Evolutionary conservation across 352 stramenopile genomes (phyloP).

Genomic region (Detonula confervacea): DNA sequence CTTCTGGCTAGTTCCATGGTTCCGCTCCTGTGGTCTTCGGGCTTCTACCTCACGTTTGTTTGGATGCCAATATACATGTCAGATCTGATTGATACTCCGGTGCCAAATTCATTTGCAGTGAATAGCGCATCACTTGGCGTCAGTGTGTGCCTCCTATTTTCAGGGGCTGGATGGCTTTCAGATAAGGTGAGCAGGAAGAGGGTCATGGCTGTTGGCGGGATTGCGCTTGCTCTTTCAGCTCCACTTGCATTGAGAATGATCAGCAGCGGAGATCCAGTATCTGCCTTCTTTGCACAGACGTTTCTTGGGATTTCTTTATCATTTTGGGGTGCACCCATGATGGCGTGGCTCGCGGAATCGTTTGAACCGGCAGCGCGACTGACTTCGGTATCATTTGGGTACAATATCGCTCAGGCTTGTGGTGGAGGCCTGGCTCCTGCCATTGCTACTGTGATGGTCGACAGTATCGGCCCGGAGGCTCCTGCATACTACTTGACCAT

Average conservation of each 20-base stretch:
- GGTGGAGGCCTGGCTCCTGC: conserved; percentile 55
- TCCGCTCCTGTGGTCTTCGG: conserved; percentile 61
- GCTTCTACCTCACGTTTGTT: conserved; percentile 77
- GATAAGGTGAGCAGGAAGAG: conserved; percentile 53
- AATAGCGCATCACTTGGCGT: conserved; percentile 48
- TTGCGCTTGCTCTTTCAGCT: conserved; percentile 41
- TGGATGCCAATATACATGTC: conserved; percentile 64
- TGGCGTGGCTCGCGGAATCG: conserved; percentile 75
- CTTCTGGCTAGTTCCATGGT: conserved; percentile 57
- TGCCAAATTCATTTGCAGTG: conserved; percentile 14
- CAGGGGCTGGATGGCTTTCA: conserved; percentile 59
- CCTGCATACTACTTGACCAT: conserved; percentile 57
- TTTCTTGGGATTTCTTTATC: conserved; percentile 60
- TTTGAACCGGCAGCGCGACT: conserved; percentile 69
- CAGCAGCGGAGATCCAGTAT: conserved; percentile 21
- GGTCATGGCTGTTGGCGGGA: conserved; percentile 67
- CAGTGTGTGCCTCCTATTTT: conserved; percentile 65
- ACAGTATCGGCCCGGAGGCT: conserved; percentile 32
- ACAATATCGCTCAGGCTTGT: conserved; percentile 74
- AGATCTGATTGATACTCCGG: conserved; percentile 46
- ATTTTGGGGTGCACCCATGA: conserved; percentile 74
- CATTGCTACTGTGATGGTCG: conserved; percentile 64
- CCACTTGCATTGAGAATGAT: conserved; percentile 54
- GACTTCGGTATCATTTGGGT: conserved; percentile 76
- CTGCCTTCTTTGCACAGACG: conserved; percentile 64